Conservation (phyloP, 805 yeast species). For the Ogataea allantospora region DNA sequence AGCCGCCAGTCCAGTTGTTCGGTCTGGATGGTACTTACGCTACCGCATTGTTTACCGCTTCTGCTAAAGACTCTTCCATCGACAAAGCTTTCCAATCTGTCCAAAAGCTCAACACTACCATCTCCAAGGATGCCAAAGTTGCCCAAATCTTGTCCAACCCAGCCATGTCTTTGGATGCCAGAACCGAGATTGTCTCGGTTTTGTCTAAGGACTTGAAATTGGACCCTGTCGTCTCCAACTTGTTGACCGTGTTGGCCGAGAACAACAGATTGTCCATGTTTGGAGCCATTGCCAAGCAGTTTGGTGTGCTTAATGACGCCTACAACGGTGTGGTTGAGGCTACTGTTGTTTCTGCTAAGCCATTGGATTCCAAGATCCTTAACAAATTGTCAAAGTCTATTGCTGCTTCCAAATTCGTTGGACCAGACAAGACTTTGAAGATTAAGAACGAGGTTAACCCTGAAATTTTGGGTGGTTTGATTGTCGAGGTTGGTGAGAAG, state of each 20-base stretch:
- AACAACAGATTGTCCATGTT: conserved; percentile 87
- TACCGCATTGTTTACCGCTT: conserved; percentile 87
- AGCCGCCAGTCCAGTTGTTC: conserved; percentile 89
- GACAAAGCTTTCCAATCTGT: conserved; percentile 68
- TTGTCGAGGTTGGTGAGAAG: conserved; percentile 95
- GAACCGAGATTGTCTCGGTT: conserved; percentile 65
- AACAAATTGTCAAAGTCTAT: conserved; percentile 77
- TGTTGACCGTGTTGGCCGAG: conserved; percentile 83
- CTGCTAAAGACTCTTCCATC: conserved; percentile 76
- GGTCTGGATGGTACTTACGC: conserved; percentile 98
- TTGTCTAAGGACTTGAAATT: conserved; percentile 47
- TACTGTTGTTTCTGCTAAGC: conserved; percentile 81
- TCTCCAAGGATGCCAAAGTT: conserved; percentile 64
- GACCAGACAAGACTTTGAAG: conserved; percentile 81
- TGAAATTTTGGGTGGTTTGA: conserved; percentile 90
- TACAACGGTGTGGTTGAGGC: conserved; percentile 92
- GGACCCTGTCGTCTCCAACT: conserved; percentile 74
- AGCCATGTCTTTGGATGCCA: conserved; percentile 71
- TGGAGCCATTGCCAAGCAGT: conserved; percentile 63
- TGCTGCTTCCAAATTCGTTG: conserved; percentile 75
- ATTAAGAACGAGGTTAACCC: conserved; percentile 81
- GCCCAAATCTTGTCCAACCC: conserved; percentile 71
- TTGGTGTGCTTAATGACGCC: conserved; percentile 78
- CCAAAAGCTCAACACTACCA: conserved; percentile 49
- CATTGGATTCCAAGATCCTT: conserved; percentile 78